A percentile compares a stretch with the other conserved stretches of the same genome.
Evolutionary conservation across 768 basidiomycete genomes (phyloP).

Genomic region (Phaffia australis): DNA sequence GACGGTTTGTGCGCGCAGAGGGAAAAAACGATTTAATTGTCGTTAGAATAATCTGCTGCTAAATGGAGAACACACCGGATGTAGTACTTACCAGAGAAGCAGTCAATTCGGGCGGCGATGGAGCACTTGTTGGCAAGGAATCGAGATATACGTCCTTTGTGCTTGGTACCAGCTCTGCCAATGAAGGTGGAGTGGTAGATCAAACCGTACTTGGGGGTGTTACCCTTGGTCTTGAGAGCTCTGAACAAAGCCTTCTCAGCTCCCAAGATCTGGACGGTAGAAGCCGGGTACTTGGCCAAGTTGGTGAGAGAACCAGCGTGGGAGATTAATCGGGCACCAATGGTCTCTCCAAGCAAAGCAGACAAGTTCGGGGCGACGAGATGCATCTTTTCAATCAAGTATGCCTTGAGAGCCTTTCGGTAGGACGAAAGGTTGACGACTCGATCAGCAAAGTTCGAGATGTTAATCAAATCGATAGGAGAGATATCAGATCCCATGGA

Average conservation of each 20-base stretch:
- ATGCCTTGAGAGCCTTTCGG: constrained; percentile 86
- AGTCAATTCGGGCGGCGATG: constrained; percentile 92
- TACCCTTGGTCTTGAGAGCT: constrained; percentile 45
- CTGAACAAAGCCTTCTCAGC: constrained; percentile 46
- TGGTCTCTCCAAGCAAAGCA: constrained; percentile 64
- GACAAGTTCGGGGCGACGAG: constrained; percentile 97
- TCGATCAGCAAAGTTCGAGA: constrained; percentile 92
- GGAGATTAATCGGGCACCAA: constrained; percentile 62
- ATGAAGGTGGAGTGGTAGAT: constrained; percentile 93
- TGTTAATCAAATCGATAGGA: constrained; percentile 87
- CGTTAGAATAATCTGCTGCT: constrained; percentile 42
- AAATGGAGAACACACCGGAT: neutral
- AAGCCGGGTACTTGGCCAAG: constrained; percentile 44
- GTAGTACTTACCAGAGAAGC: constrained; percentile 56
- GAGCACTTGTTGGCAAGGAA: constrained; percentile 99
- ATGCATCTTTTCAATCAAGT: constrained; percentile 93
- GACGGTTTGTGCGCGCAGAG: neutral
- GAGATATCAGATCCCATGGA: constrained; percentile 99
- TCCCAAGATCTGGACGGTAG: constrained; percentile 44
- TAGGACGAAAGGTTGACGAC: constrained; percentile 93
- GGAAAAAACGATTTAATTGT: neutral
- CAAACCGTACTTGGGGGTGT: constrained; percentile 75
- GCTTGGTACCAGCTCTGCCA: constrained; percentile 91
- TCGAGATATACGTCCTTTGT: constrained; percentile 99
- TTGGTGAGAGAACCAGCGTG: constrained; percentile 43